phyloP scores from a whole-genome alignment of 2,329 filamentous ascomycete species.

The Dothideomycetidae sp. region DNA sequence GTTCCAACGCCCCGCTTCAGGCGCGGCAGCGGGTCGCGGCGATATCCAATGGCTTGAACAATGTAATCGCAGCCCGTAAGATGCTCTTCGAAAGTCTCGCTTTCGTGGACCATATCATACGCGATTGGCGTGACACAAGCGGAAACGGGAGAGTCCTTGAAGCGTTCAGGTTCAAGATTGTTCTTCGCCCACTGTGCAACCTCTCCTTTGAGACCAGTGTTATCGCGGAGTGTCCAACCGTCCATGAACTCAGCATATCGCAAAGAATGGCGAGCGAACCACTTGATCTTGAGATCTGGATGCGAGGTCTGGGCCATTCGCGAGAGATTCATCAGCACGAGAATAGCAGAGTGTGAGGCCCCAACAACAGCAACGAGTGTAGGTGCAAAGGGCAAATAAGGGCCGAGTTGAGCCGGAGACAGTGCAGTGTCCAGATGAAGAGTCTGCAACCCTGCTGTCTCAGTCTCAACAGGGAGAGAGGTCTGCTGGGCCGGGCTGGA shows the following conservation, averaged over 20 bases:
- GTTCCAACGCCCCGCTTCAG: constrained; percentile 25
- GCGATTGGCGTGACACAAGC: constrained; percentile 25
- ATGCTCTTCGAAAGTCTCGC: constrained; percentile 30
- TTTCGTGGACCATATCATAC: constrained; percentile 37
- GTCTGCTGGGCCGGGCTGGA: constrained; percentile 38
- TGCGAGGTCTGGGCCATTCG: constrained; percentile 39
- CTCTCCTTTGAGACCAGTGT: constrained; percentile 49
- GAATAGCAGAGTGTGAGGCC: constrained; percentile 48
- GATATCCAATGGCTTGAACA: constrained; percentile 47
- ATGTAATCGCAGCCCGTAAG: constrained; percentile 39
- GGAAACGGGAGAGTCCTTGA: constrained; percentile 33
- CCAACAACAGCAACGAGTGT: constrained; percentile 44
- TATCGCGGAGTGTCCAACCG: constrained; percentile 50
- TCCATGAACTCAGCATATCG: constrained; percentile 49
- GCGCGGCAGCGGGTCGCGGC: constrained; percentile 35
- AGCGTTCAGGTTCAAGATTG: constrained; percentile 40
- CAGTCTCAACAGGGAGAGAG: constrained; percentile 31
- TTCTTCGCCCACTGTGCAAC: constrained; percentile 45
- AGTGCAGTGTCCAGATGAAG: not conserved
- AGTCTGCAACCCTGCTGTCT: constrained; percentile 26
- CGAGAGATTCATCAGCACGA: constrained; percentile 47
- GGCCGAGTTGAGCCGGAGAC: not conserved
- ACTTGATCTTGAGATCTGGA: constrained; percentile 41
- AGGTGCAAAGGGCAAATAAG: too few relatives aligned
- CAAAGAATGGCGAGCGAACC: constrained; percentile 47